These are phyloP conservation scores for Hericium coralloides DNA, from an alignment of 768 basidiomycete species.

Conservation along the genomic window DNA sequence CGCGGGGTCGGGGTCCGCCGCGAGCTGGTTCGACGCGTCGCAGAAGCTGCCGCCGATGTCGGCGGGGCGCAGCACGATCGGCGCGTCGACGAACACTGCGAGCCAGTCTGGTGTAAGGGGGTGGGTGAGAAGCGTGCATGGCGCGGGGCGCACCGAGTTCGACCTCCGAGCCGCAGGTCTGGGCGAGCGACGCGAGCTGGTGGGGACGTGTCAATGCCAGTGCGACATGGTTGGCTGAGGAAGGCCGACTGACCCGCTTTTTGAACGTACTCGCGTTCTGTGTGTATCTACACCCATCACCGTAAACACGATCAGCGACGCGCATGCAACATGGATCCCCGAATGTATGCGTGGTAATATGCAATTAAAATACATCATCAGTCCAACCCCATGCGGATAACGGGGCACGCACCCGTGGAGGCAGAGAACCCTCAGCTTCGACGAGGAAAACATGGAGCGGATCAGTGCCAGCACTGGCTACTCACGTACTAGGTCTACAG, in stretches of 20 bases:
- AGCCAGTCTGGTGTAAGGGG: not conserved
- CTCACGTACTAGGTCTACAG: too few relatives aligned
- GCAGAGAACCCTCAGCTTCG: not conserved
- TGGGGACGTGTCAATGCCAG: not conserved
- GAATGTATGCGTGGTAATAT: too few relatives aligned
- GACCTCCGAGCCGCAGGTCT: conserved; percentile 49
- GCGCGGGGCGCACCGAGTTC: conserved; percentile 42
- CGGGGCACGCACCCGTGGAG: not conserved
- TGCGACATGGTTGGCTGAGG: not conserved
- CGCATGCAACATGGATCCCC: too few relatives aligned
- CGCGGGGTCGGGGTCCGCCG: conserved; percentile 31
- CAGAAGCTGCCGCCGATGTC: conserved; percentile 36
- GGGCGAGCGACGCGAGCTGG: conserved; percentile 63
- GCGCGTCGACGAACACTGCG: conserved; percentile 68
- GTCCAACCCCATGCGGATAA: not conserved
- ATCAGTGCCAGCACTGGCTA: too few relatives aligned
- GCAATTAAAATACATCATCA: too few relatives aligned
- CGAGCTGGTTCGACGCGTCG: conserved; percentile 17
- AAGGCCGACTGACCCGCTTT: conserved; percentile 43
- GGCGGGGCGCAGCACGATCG: conserved; percentile 54
- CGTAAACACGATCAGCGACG: too few relatives aligned
- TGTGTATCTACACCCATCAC: conserved; percentile 42
- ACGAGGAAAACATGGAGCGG: too few relatives aligned
- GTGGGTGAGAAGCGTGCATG: not conserved
- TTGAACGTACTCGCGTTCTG: conserved; percentile 63